phyloP scores from a whole-genome alignment of 2,329 filamentous ascomycete genomes.

The Stagonosporopsis chrysanthemi region DNA sequence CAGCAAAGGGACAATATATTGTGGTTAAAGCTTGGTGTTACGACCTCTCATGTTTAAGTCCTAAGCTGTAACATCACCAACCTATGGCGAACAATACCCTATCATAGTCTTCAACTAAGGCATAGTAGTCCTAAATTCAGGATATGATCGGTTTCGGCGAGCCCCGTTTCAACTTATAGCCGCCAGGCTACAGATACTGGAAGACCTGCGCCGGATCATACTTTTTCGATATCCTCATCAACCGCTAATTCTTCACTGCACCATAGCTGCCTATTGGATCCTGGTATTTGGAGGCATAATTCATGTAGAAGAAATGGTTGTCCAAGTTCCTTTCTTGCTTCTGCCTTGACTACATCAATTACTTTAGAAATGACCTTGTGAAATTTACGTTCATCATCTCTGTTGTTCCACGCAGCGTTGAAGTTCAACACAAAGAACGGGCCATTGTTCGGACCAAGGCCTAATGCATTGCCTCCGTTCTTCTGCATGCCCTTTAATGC shows the following conservation, averaged over 20 bases:
- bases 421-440: slow-evolving; percentile 28
- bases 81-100: too few relatives aligned
- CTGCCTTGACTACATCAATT: slow-evolving; percentile 10
- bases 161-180: slow-evolving; percentile 46
- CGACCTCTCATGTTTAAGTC: too few relatives aligned
- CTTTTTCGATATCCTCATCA: slow-evolving; percentile 43
- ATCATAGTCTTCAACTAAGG: too few relatives aligned
- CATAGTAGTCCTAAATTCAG: too few relatives aligned
- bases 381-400: slow-evolving; percentile 20
- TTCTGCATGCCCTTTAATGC: slow-evolving; percentile 23
- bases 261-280: slow-evolving; percentile 53
- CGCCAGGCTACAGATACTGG: slow-evolving; percentile 50
- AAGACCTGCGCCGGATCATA: slow-evolving; percentile 46
- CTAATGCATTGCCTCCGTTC: slow-evolving; percentile 37
- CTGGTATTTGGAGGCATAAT: slow-evolving; percentile 45
- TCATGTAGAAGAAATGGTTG: slow-evolving; percentile 25
- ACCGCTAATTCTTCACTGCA: slow-evolving; percentile 20
- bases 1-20: too few relatives aligned
- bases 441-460: slow-evolving; percentile 24
- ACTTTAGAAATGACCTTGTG: slow-evolving; percentile 16
- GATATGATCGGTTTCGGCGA: too few relatives aligned
- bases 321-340: slow-evolving; percentile 18
- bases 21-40: too few relatives aligned
- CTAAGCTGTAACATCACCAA: too few relatives aligned
- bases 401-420: slow-evolving; percentile 18